A percentile compares a stretch with the other conserved stretches of the same genome.
These are phyloP conservation scores for Mercurialis annua DNA, from an alignment of 345 rosid genomes.

Conservation along the genomic window DNA sequence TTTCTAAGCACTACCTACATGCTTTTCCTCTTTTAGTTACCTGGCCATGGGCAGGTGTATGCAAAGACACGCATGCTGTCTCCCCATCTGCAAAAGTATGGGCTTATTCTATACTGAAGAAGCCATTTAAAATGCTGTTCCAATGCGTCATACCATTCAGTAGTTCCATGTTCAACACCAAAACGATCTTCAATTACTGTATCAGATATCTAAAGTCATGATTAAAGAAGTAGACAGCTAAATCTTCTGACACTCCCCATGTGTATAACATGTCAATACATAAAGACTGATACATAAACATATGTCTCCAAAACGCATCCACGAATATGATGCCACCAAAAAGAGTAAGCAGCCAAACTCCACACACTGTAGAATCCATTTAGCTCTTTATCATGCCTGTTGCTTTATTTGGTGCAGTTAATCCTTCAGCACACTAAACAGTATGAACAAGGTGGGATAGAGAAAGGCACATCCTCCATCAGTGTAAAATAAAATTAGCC, in stretches of 20 bases:
- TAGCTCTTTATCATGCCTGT: background rate
- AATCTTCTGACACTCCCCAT: background rate
- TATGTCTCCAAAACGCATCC: background rate
- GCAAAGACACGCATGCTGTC: constrained; percentile 92
- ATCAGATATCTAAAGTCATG: constrained; percentile 63
- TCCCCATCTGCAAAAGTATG: constrained; percentile 94
- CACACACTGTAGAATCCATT: background rate
- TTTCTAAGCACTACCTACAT: background rate
- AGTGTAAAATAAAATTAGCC: background rate
- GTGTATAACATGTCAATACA: background rate
- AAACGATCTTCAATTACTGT: constrained; percentile 95
- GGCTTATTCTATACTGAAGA: constrained; percentile 89
- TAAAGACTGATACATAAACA: background rate
- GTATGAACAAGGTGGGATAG: background rate
- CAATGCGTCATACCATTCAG: constrained; percentile 74
- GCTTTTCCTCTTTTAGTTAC: constrained; percentile 32
- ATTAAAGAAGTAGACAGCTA: constrained; percentile 30
- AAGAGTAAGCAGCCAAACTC: background rate
- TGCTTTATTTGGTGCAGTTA: background rate
- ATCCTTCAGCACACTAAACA: background rate
- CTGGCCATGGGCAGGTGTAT: constrained; percentile 97
- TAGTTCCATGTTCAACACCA: constrained; percentile 80
- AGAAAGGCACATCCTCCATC: background rate
- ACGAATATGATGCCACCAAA: background rate
- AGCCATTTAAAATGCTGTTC: constrained; percentile 92